Evolutionary conservation across 345 rosid species (phyloP).

Genomic region (Dimocarpus longan): DNA sequence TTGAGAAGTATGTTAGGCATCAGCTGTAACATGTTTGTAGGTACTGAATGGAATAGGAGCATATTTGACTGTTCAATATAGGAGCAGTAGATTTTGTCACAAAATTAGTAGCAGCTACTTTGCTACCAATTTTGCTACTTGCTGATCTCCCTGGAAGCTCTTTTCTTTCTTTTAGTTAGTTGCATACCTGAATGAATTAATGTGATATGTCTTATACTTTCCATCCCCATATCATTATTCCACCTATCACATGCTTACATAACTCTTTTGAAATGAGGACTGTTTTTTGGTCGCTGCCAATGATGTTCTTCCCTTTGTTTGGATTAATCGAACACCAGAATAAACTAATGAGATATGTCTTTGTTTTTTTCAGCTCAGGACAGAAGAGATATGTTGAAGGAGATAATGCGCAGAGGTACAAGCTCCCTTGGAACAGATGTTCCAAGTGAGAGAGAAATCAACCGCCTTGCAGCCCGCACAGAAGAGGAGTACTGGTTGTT

Average conservation of each 20-base stretch:
- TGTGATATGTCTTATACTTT: conserved; percentile 20
- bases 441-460: conserved; percentile 99
- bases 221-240: background rate
- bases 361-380: conserved; percentile 76
- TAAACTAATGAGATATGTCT: conserved; percentile 21
- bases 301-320: background rate
- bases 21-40: background rate
- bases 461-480: conserved; percentile 89
- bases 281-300: background rate
- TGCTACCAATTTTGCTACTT: background rate
- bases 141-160: background rate
- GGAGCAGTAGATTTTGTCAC: background rate
- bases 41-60: background rate
- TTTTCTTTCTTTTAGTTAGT: background rate
- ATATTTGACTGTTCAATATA: background rate
- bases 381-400: conserved; percentile 91
- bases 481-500: conserved; percentile 89
- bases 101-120: background rate
- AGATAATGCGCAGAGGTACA: conserved; percentile 96
- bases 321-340: conserved; percentile 9
- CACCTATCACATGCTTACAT: background rate
- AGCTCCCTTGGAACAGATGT: conserved; percentile 95
- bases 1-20: background rate
- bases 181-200: conserved; percentile 12
- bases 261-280: conserved; percentile 2